Base-by-base conservation (phyloP, 208 protist genomes). In the Crithidia brevicula region DNA sequence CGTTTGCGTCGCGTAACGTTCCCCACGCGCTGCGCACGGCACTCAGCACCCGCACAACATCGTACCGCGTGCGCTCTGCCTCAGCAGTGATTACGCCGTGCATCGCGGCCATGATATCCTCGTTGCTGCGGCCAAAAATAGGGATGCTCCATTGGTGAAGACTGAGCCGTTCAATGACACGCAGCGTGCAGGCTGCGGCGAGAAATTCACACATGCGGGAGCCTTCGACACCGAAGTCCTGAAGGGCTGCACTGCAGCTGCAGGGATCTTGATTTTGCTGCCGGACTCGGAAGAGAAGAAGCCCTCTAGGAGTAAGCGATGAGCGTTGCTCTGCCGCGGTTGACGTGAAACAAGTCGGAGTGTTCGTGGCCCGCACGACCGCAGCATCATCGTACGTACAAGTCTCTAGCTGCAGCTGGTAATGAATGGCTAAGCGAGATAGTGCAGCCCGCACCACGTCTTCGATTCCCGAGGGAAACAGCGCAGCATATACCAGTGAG, bases 401-500 rank as follows among this genome's bases (percentile, higher is more conserved):
- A 4, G 36, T 28, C 2, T 51, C 54, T 13, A 53, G 20, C 16
- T 25, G 10, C 27, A 73, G 38, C 27, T 49, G 30, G 60, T 57
- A 34, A 1, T 11, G 28, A 23, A 52, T 38, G n/a, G 58, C 58
- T 9, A 52, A 30, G 4, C 43, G 58, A 2, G 36, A 31, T 1
- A 72, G 30, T 22, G 49, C 60, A 3, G 27, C 23, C 20, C 23
- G 63, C 8, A 73, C 79, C 10, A 83, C 79, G 34, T 89, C 79
- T 36, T 86, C 83, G 7, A 79, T 79, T 7, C 79, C 79, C 20
- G 49, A 66, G 1, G 77, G 79, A 40, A 82, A 89, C n/a, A 66
- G 40, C 18, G 58, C 57, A 20, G 68, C 62, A 23, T 83, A 83
- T 6, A 79, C 28, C 1, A 40, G 10, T 13, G 36, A 13, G 8